Percentiles rank a stretch among this genome's conserved stretches.
phyloP scores from a whole-genome alignment of 2,329 filamentous ascomycete species.

The Trichoderma koningii region DNA sequence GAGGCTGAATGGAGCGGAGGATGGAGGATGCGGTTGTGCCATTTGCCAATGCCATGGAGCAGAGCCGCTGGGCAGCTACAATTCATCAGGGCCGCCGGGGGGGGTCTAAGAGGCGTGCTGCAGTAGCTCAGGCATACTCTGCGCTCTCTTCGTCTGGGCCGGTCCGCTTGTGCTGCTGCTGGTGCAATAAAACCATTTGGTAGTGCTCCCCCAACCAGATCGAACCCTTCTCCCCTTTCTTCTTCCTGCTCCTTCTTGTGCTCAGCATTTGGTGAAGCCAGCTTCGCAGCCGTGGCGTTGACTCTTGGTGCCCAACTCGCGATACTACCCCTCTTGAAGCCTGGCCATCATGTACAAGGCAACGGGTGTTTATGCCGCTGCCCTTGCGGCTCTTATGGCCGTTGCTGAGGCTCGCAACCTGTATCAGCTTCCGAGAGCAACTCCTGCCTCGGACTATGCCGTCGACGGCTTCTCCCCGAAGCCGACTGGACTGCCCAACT shows the following conservation, averaged over 20 bases:
- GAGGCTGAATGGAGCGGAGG: constrained; percentile 33
- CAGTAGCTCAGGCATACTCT: constrained; percentile 17
- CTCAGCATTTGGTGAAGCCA: constrained; percentile 11
- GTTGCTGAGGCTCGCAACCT: constrained; percentile 39
- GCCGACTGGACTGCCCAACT: constrained; percentile 46
- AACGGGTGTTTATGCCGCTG: constrained; percentile 28
- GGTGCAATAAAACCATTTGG: constrained; percentile 25
- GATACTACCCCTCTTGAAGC: neutral
- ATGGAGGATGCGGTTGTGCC: constrained; percentile 5
- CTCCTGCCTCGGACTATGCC: constrained; percentile 38
- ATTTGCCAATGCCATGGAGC: neutral
- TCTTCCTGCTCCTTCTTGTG: constrained; percentile 24
- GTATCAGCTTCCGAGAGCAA: constrained; percentile 39
- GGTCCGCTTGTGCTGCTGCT: constrained; percentile 11
- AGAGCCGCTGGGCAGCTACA: constrained; percentile 13
- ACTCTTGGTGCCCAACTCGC: neutral
- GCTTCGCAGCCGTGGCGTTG: constrained; percentile 4
- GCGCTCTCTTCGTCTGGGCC: neutral
- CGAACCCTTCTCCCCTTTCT: neutral
- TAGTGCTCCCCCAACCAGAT: neutral
- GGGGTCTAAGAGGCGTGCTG: neutral
- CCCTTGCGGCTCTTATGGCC: constrained; percentile 35
- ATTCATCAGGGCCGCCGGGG: neutral
- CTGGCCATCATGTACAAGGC: constrained; percentile 32
- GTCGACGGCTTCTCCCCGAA: constrained; percentile 43